Base-by-base conservation (phyloP, 148 eudicot genomes). In the Mesembryanthemum crystallinum region DNA sequence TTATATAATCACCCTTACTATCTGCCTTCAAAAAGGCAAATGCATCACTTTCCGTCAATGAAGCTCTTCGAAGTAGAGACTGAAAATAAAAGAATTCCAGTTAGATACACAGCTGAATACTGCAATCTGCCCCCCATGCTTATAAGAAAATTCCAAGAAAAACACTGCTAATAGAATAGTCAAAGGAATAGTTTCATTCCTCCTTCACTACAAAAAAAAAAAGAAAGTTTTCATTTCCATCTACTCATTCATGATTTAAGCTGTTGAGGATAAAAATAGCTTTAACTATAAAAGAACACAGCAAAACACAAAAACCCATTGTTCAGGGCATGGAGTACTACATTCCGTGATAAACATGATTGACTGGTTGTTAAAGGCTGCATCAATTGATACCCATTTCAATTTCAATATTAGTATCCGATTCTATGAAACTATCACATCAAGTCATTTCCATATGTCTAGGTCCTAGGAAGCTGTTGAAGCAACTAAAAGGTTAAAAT, bases 41-140 rank as follows among this genome's bases (percentile, higher is more conserved):
- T 59, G 98, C 98, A 69, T 87, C 93, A 51, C 77, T 80, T 72
- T 80, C 95, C 23, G 94, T 89, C 77, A 96, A 71, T 12, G 93
- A 92, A 77, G 91, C 92, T 84, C 94, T 91, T 73, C 88, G 85
- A 55, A 96, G 92, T 73, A 83, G 85, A 79, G 85, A 88, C 99
- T 96, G 87, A 24, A 82, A 79, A 71, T 45, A 43, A 61, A 60
- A 71, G 29, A 10, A 39, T n/a, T 2, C 39, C n/a, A 54, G 67
- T 73, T 57, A 66, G 59, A 42, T 52, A 47, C 30, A n/a, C 24
- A 59, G 24, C 42, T 33, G 14, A 30, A 37, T n/a, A 39, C n/a
- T 37, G 39, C 55, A 55, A 52, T 29, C 28, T 11, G 33, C 42
- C 28, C 37, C 14, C 51, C 30, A 75, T 37, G 28, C 57, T 57